Conservation (phyloP, 2,329 filamentous ascomycete species). For the Camptophora hylomeconis region DNA sequence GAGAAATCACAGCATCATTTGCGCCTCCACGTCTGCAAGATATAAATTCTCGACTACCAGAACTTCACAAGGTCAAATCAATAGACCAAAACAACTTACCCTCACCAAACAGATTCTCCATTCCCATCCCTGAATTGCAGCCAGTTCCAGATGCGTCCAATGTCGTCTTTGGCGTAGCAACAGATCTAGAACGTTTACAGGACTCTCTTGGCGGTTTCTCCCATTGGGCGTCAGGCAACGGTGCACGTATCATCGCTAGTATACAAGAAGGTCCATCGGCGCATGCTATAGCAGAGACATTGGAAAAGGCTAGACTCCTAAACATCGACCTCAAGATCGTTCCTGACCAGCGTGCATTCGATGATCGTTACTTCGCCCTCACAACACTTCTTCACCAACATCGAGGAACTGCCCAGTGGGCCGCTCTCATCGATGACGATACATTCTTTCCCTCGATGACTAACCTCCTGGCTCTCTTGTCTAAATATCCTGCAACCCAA, state of each 20-base stretch:
- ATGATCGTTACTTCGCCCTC: slow-evolving; percentile 44
- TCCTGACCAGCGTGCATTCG: slow-evolving; percentile 24
- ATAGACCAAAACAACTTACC: too few relatives aligned
- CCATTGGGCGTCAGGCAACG: slow-evolving; percentile 43
- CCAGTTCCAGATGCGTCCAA: slow-evolving; percentile 35
- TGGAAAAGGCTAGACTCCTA: slow-evolving; percentile 23
- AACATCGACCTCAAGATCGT: slow-evolving; percentile 30
- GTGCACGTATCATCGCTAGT: slow-evolving; percentile 40
- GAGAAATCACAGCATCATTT: too few relatives aligned
- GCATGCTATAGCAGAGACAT: slow-evolving; percentile 17
- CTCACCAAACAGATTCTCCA: too few relatives aligned
- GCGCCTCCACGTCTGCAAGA: too few relatives aligned
- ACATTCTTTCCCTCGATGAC: slow-evolving; percentile 49
- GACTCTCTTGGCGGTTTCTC: slow-evolving; percentile 39
- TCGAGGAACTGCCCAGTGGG: slow-evolving; percentile 36
- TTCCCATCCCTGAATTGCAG: too few relatives aligned
- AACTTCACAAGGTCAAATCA: too few relatives aligned
- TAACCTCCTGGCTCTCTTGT: slow-evolving; percentile 36
- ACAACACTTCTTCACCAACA: slow-evolving; percentile 35
- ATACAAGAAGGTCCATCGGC: slow-evolving; percentile 29
- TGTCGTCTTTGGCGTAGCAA: slow-evolving; percentile 46
- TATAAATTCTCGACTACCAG: too few relatives aligned
- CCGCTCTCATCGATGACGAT: slow-evolving; percentile 48
- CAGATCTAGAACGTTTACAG: slow-evolving; percentile 37
- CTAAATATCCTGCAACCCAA: slow-evolving; percentile 34